Percentiles rank a stretch among this genome's conserved stretches.
phyloP scores from a whole-genome alignment of 2,329 filamentous ascomycete genomes.

The Aspergillus aculeatinus region DNA sequence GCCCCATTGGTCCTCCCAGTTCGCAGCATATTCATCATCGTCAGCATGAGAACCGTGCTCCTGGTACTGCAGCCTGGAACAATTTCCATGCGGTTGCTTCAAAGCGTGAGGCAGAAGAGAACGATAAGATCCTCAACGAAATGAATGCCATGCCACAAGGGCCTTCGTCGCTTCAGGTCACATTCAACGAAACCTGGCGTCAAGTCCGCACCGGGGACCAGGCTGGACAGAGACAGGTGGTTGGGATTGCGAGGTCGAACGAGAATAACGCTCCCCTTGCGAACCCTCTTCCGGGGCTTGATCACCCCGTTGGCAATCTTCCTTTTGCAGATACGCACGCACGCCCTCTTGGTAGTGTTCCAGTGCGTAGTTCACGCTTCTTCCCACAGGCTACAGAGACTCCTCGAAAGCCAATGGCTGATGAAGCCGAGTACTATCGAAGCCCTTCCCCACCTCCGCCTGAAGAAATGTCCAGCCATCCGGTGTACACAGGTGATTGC shows the following conservation, averaged over 20 bases:
- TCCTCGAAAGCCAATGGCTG: slow-evolving; percentile 31
- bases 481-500: slow-evolving; percentile 53
- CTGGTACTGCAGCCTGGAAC: slow-evolving; percentile 43
- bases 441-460: slow-evolving; percentile 57
- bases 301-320: slow-evolving; percentile 37
- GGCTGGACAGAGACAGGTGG: slow-evolving; percentile 39
- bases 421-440: slow-evolving; percentile 35
- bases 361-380: slow-evolving; percentile 49
- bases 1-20: slow-evolving; percentile 49
- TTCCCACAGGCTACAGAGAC: slow-evolving; percentile 46
- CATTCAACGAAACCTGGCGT: slow-evolving; percentile 49
- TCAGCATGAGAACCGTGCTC: slow-evolving; percentile 30
- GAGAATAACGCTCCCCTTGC: slow-evolving; percentile 28
- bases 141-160: slow-evolving; percentile 39
- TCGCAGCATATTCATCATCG: slow-evolving; percentile 31
- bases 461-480: slow-evolving; percentile 55
- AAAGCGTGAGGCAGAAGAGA: slow-evolving; percentile 43
- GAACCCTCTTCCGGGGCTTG: slow-evolving; percentile 37
- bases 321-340: slow-evolving; percentile 35
- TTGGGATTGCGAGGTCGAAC: slow-evolving; percentile 37
- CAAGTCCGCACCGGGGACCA: slow-evolving; percentile 46
- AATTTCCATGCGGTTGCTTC: slow-evolving; percentile 44
- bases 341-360: slow-evolving; percentile 35
- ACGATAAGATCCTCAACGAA: slow-evolving; percentile 42
- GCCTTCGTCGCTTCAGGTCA: slow-evolving; percentile 34